phyloP scores from a whole-genome alignment of 306 rosid genomes.

The Cajanus cajan region DNA sequence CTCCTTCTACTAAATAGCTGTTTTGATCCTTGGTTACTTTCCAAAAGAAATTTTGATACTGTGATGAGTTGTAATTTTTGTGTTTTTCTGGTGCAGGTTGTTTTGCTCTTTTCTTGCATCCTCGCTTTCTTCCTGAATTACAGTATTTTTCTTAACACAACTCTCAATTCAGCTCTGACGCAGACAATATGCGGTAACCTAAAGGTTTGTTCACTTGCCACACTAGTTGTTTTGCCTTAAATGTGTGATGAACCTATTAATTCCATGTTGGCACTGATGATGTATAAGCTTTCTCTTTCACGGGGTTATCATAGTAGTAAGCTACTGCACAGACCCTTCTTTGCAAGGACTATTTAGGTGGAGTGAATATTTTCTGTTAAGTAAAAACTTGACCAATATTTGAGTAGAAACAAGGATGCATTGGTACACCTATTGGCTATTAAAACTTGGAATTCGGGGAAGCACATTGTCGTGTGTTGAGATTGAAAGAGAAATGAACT shows the following conservation, averaged over 20 bases:
- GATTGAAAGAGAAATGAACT: neutral
- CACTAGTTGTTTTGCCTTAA: constrained; percentile 7
- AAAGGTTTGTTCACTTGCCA: constrained; percentile 54
- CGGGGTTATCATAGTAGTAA: constrained; percentile 12
- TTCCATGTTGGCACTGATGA: neutral
- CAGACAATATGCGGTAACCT: constrained; percentile 84
- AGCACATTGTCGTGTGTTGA: neutral
- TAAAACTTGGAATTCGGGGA: neutral
- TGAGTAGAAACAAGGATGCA: neutral
- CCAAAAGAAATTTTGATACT: neutral
- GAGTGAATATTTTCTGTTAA: neutral
- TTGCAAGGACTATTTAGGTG: neutral
- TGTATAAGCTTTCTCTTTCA: neutral
- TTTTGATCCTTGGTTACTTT: neutral
- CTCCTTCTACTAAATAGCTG: neutral
- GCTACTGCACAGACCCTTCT: neutral
- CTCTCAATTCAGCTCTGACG: constrained; percentile 79
- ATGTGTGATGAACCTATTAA: neutral
- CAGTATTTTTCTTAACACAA: constrained; percentile 80
- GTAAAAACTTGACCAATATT: neutral
- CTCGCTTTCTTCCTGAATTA: constrained; percentile 86
- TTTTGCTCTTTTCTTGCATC: constrained; percentile 68
- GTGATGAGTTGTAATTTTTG: neutral
- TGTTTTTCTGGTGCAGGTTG: constrained; percentile 45
- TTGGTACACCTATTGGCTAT: neutral